These are phyloP conservation scores for Coemansia sp. DNA, from an alignment of 192 early-diverging fungal genomes.

Conservation along the genomic window DNA sequence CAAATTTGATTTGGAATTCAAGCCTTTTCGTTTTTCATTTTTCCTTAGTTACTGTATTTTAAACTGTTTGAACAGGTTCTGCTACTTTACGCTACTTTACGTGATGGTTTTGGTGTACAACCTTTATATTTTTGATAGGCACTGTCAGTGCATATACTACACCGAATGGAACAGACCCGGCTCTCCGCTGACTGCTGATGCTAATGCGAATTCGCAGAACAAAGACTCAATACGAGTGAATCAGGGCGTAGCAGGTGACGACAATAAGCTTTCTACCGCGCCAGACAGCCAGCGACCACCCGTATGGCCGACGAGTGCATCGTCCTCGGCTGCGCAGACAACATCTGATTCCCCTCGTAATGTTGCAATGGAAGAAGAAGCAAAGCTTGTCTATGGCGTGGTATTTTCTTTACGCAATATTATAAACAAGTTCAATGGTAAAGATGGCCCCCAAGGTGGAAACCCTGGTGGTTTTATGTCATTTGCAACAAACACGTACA, in stretches of 20 bases:
- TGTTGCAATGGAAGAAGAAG: constrained; percentile 70
- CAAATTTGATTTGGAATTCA: background rate
- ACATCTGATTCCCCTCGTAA: constrained; percentile 20
- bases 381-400: constrained; percentile 96
- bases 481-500: constrained; percentile 82
- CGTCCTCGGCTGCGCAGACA: constrained; percentile 15
- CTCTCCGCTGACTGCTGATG: constrained; percentile 41
- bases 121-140: constrained; percentile 91
- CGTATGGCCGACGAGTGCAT: constrained; percentile 31
- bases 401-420: constrained; percentile 87
- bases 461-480: constrained; percentile 49
- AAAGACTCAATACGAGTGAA: constrained; percentile 15
- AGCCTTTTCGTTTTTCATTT: background rate
- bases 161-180: constrained; percentile 67
- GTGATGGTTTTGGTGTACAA: constrained; percentile 68
- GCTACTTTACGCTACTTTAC: background rate
- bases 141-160: constrained; percentile 89
- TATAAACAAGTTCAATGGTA: constrained; percentile 73
- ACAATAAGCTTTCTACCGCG: constrained; percentile 11
- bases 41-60: background rate
- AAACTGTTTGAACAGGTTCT: background rate
- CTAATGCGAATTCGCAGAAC: constrained; percentile 6
- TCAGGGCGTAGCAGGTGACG: constrained; percentile 10
- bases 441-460: constrained; percentile 34
- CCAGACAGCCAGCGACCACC: constrained; percentile 22